phyloP scores from a whole-genome alignment of 2,329 filamentous ascomycete genomes.

The Sclerotinia spermophila region DNA sequence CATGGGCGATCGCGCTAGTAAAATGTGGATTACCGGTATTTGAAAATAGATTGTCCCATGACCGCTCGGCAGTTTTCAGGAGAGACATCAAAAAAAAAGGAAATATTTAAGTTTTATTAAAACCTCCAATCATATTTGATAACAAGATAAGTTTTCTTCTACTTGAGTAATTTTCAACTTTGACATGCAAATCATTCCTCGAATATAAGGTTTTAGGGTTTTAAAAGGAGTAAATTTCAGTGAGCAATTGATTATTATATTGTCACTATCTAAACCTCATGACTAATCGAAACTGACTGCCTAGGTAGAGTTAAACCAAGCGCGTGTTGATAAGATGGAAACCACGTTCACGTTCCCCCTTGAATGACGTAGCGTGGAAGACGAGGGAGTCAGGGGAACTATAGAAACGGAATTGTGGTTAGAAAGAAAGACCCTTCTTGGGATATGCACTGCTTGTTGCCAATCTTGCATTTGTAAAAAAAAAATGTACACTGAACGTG shows the following conservation, averaged over 20 bases:
- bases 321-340: not conserved
- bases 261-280: not conserved
- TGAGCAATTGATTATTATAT: not conserved
- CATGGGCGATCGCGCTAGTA: not conserved
- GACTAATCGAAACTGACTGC: not conserved
- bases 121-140: not conserved
- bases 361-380: not conserved
- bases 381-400: not conserved
- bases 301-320: not conserved
- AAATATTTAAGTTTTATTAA: not conserved
- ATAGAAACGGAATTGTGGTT: not conserved
- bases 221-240: not conserved
- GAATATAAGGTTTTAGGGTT: not conserved
- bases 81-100: not conserved
- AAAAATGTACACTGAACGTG: not conserved
- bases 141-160: not conserved
- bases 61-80: not conserved
- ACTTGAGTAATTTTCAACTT: not conserved
- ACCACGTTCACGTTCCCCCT: not conserved
- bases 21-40: not conserved
- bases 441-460: not conserved
- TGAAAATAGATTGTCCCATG: not conserved
- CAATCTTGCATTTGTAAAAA: not conserved
- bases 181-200: not conserved
- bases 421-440: not conserved